Base-by-base conservation (phyloP, 768 basidiomycete species). In the Auricularia auricula-judae region DNA sequence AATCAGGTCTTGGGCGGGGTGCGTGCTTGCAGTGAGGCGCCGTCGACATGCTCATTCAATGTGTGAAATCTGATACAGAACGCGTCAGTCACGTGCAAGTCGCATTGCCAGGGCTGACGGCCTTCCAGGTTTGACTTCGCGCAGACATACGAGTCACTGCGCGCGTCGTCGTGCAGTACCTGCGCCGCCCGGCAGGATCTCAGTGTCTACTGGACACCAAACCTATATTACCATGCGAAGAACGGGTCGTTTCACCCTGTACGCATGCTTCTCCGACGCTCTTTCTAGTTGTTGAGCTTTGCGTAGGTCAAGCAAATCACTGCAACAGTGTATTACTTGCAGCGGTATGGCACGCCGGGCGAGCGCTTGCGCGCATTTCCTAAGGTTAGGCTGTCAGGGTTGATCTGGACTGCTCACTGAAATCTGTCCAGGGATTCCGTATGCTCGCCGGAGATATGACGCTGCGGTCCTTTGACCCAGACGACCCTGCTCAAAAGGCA, bases 401-500 rank as follows among this genome's bases (percentile, higher is more conserved):
- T 21, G 14, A 18, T 51, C 18, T 5, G 47, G 16, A 51, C 4
- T 18, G 21, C 39, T 11, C 18, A 5, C 47, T 51, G 10, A 51
- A 16, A 18, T 18, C 5, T 16, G 21, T 21, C 47, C 21, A 51
- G 47, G 56, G 56, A 14, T 61, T 76, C 47, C 42, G 67, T 14
- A 72, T 76, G 81, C 67, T 86, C 36, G 78, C 75, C 62, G 81
- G 83, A 76, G 72, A 76, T 67, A 77, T 78, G 1, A 75, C 75
- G 36, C 71, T 82, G 56, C 77, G 83, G 51, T 77, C 79, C 29
- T 83, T 81, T 71, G 75, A 84, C 65, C 61, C 76, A 8, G 76
- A 66, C 74, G 66, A 65, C 69, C 73, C 64, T 64, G 82, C 59
- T 76, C 56, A 35, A 16, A 75, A 35, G 68, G 73, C 64, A 1